phyloP scores from a whole-genome alignment of 148 eudicot genomes.

The Chenopodium suecicum region DNA sequence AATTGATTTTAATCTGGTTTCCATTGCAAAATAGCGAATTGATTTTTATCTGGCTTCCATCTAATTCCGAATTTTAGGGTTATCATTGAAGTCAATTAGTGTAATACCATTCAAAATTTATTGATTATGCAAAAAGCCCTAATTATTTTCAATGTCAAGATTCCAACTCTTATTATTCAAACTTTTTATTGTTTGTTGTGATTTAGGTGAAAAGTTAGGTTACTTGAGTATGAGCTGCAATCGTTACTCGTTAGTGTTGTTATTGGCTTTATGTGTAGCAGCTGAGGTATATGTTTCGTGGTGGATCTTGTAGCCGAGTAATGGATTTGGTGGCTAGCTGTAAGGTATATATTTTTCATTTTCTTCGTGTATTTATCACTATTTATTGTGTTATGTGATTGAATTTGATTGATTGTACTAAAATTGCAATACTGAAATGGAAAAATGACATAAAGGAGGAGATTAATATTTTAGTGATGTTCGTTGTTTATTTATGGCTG shows the following conservation, averaged over 20 bases:
- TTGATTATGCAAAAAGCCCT: too few relatives aligned
- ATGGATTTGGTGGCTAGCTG: constrained; percentile 79
- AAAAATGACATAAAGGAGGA: too few relatives aligned
- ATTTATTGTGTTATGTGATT: neutral
- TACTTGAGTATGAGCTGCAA: constrained; percentile 15
- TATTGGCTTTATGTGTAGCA: neutral
- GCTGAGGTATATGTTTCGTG: neutral
- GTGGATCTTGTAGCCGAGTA: constrained; percentile 27
- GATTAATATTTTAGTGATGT: neutral
- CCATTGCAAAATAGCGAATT: too few relatives aligned
- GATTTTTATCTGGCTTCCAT: too few relatives aligned
- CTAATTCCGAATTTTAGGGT: too few relatives aligned
- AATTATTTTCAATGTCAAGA: too few relatives aligned
- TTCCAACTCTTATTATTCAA: too few relatives aligned
- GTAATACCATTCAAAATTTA: too few relatives aligned
- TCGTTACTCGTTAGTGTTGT: neutral
- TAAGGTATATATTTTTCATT: constrained; percentile 45
- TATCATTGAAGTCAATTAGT: too few relatives aligned
- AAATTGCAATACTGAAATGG: neutral
- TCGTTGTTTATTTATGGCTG: neutral
- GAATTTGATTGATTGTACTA: neutral
- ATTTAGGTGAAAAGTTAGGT: constrained; percentile 5
- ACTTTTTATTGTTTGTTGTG: neutral
- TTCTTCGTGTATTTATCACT: neutral
- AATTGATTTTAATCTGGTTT: too few relatives aligned